Evolutionary conservation across 2,329 filamentous ascomycete genomes (phyloP).

Genomic region (Aspergillus sclerotialis): DNA sequence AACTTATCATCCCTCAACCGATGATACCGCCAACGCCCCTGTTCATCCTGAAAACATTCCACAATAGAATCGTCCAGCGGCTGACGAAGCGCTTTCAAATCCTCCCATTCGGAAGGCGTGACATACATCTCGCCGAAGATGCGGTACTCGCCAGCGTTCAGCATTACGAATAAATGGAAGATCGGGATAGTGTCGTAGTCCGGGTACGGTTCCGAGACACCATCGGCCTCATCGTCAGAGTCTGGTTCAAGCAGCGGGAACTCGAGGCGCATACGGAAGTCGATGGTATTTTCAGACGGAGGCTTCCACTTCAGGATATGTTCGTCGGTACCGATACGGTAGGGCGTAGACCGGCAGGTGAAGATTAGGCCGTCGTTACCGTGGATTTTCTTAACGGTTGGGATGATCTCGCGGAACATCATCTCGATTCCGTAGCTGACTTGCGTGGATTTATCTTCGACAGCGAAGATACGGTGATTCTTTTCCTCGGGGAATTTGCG

Average conservation of each 20-base stretch:
- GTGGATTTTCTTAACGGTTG: conserved; percentile 64
- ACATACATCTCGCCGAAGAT: conserved; percentile 63
- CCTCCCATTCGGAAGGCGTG: conserved; percentile 73
- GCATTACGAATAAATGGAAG: conserved; percentile 65
- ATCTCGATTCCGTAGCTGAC: conserved; percentile 80
- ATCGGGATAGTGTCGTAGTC: conserved; percentile 76
- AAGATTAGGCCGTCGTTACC: conserved; percentile 97
- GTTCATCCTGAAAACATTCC: conserved; percentile 75
- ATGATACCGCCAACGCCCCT: conserved; percentile 75
- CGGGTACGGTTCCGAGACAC: conserved; percentile 53
- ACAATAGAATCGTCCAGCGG: conserved; percentile 82
- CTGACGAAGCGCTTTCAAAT: conserved; percentile 63
- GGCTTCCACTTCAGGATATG: conserved; percentile 99
- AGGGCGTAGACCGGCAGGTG: conserved; percentile 82
- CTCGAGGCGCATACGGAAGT: conserved; percentile 72
- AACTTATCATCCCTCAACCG: conserved; percentile 89
- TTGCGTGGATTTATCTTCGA: conserved; percentile 86
- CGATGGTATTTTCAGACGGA: conserved; percentile 87
- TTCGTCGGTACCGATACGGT: conserved; percentile 82
- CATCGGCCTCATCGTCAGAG: conserved; percentile 60
- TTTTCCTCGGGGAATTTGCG: conserved; percentile 68
- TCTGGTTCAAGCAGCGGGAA: conserved; percentile 69
- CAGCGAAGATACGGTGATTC: conserved; percentile 65
- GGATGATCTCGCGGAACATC: conserved; percentile 86
- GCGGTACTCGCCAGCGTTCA: conserved; percentile 58